phyloP scores from a whole-genome alignment of 805 yeast species.

The Nakazawaea sp. region DNA sequence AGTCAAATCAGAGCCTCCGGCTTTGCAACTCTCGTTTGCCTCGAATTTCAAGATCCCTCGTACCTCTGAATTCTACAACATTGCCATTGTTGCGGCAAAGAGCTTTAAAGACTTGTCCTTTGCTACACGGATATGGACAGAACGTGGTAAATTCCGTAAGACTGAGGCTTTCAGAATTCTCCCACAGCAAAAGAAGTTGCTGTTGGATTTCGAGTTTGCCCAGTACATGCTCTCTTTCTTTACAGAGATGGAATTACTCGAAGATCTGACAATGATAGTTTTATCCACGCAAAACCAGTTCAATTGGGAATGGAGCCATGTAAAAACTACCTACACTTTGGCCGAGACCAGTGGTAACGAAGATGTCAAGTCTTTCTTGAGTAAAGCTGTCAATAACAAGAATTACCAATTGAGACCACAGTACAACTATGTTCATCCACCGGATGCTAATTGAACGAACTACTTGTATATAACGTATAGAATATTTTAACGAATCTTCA shows the following conservation, averaged over 20 bases:
- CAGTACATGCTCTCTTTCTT: constrained; percentile 57
- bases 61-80: constrained; percentile 44
- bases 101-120: constrained; percentile 44
- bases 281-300: constrained; percentile 62
- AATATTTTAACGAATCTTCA: not conserved
- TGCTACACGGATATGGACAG: constrained; percentile 68
- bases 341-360: constrained; percentile 39
- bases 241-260: constrained; percentile 43
- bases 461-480: constrained; percentile 4
- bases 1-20: constrained; percentile 10
- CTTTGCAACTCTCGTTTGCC: constrained; percentile 5
- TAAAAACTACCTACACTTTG: constrained; percentile 32
- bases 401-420: constrained; percentile 6
- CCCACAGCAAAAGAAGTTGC: constrained; percentile 28
- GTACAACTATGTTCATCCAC: constrained; percentile 3
- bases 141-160: constrained; percentile 69
- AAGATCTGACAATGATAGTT: constrained; percentile 67
- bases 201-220: constrained; percentile 65
- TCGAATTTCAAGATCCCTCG: constrained; percentile 27
- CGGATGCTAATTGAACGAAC: too few relatives aligned
- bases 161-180: constrained; percentile 39
- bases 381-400: constrained; percentile 9
- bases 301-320: constrained; percentile 53
- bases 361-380: constrained; percentile 19
- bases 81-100: constrained; percentile 63